These are phyloP conservation scores for Elongisporangium anandrum DNA, from an alignment of 352 stramenopile genomes.

Conservation along the genomic window DNA sequence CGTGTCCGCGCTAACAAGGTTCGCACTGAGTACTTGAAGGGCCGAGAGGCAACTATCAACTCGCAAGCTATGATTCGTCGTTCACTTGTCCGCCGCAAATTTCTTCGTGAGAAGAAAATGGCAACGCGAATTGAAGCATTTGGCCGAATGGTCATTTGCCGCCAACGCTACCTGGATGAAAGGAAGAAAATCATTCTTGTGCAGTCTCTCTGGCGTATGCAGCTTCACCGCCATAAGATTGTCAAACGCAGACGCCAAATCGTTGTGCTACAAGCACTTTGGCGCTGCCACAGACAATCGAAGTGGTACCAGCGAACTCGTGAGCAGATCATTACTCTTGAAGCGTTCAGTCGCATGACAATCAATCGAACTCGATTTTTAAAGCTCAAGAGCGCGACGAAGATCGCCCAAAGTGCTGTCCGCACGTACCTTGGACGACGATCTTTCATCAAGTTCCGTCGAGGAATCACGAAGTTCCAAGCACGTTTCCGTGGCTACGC, in stretches of 20 bases:
- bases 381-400: constrained; percentile 39
- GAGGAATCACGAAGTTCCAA: constrained; percentile 70
- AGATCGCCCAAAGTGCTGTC: constrained; percentile 67
- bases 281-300: constrained; percentile 58
- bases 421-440: constrained; percentile 64
- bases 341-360: constrained; percentile 69
- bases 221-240: constrained; percentile 52
- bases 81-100: constrained; percentile 70
- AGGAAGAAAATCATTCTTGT: constrained; percentile 68
- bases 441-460: constrained; percentile 55
- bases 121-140: constrained; percentile 82
- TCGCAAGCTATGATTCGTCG: constrained; percentile 87
- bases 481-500: constrained; percentile 51
- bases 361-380: constrained; percentile 48
- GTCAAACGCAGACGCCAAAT: constrained; percentile 41
- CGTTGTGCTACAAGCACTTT: constrained; percentile 75
- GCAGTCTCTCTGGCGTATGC: constrained; percentile 81
- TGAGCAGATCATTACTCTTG: constrained; percentile 55
- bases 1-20: constrained; percentile 83
- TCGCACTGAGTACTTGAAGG: constrained; percentile 83
- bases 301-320: constrained; percentile 52
- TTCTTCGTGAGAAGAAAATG: constrained; percentile 85
- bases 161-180: constrained; percentile 53
- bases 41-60: constrained; percentile 82
- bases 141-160: constrained; percentile 76